Evolutionary conservation across 2,329 filamentous ascomycete genomes (phyloP).

Genomic region (Aspergillus aculeatinus): DNA sequence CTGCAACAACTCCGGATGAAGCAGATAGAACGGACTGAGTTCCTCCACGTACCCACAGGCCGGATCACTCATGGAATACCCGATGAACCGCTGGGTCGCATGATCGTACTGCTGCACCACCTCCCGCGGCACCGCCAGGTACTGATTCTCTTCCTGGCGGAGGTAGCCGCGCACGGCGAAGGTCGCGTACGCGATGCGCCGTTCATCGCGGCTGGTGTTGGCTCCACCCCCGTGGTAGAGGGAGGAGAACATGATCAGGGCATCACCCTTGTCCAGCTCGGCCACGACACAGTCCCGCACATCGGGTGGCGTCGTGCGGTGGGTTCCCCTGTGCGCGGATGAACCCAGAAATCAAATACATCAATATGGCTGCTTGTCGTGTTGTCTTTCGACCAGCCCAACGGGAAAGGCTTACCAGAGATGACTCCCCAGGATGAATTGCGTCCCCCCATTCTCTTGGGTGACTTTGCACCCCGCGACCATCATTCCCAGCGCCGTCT

Average conservation of each 20-base stretch:
- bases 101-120: conserved; percentile 12
- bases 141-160: conserved; percentile 44
- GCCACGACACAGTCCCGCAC: conserved; percentile 25
- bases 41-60: conserved; percentile 13
- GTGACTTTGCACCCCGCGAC: conserved; percentile 26
- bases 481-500: conserved; percentile 24
- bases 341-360: too few relatives aligned
- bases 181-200: conserved; percentile 33
- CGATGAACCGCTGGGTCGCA: conserved; percentile 19
- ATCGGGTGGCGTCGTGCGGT: conserved; percentile 15
- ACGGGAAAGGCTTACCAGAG: conserved; percentile 15
- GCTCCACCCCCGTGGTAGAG: conserved; percentile 36
- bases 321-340: not conserved
- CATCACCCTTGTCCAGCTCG: conserved; percentile 37
- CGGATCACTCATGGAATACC: conserved; percentile 21
- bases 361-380: too few relatives aligned
- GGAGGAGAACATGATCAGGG: conserved; percentile 38
- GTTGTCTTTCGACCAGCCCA: too few relatives aligned
- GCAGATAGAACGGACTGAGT: conserved; percentile 11
- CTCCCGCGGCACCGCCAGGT: conserved; percentile 23
- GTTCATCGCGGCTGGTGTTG: conserved; percentile 34
- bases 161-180: conserved; percentile 38
- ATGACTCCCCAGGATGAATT: conserved; percentile 31
- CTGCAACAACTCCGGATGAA: conserved; percentile 3
- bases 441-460: conserved; percentile 32